A percentile compares a stretch with the other conserved stretches of the same genome.
These are phyloP conservation scores for Phaeotremella fagi DNA, from an alignment of 768 basidiomycete genomes.

Conservation along the genomic window DNA sequence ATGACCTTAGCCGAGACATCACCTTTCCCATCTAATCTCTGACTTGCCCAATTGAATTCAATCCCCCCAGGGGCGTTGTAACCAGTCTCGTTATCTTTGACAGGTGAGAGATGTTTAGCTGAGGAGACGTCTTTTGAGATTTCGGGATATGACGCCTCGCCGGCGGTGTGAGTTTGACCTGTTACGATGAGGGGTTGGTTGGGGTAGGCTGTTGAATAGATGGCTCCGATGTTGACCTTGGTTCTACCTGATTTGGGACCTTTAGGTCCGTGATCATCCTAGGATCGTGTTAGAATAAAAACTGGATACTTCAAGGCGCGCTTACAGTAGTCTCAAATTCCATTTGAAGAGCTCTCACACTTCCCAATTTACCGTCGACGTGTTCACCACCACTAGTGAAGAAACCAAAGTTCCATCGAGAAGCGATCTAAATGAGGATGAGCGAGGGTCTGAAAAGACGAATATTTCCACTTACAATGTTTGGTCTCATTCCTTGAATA, in stretches of 20 bases:
- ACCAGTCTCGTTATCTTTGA: constrained; percentile 70
- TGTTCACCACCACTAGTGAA: constrained; percentile 57
- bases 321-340: constrained; percentile 75
- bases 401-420: constrained; percentile 95
- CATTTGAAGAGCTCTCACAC: constrained; percentile 87
- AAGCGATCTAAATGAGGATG: constrained; percentile 55
- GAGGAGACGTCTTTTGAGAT: constrained; percentile 27
- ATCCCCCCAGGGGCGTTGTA: constrained; percentile 70
- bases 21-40: constrained; percentile 53
- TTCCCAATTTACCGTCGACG: constrained; percentile 53
- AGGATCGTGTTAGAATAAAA: not conserved
- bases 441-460: not conserved
- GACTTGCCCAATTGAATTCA: constrained; percentile 71
- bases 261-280: constrained; percentile 67
- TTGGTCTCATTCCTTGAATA: constrained; percentile 96
- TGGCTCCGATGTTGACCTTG: constrained; percentile 70
- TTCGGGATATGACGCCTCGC: constrained; percentile 10
- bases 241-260: constrained; percentile 77
- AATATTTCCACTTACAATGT: constrained; percentile 54
- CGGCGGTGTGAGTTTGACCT: constrained; percentile 32
- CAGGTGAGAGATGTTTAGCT: constrained; percentile 54
- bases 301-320: not conserved
- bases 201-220: constrained; percentile 24
- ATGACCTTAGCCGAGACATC: constrained; percentile 51
- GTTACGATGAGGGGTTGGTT: constrained; percentile 28